Percentiles rank a stretch among this genome's conserved stretches.
phyloP scores from a whole-genome alignment of 805 yeast genomes.

The Myxozyma vanderwaltii region DNA sequence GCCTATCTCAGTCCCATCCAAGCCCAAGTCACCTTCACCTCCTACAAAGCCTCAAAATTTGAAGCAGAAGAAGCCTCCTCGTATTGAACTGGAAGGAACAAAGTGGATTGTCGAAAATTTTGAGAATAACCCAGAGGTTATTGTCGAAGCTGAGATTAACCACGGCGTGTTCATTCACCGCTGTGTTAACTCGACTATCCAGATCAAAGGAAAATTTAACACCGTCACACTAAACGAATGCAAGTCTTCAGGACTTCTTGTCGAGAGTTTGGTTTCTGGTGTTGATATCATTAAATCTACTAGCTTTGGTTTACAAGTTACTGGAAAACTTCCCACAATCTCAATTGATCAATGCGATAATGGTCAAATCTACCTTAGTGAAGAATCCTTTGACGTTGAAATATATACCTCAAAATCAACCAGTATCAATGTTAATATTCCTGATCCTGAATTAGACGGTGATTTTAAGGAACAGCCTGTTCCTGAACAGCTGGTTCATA shows the following conservation, averaged over 20 bases:
- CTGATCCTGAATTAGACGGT: slow-evolving; percentile 63
- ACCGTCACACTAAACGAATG: slow-evolving; percentile 81
- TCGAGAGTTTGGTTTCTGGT: slow-evolving; percentile 84
- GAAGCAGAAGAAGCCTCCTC: slow-evolving; percentile 53
- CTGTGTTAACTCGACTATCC: slow-evolving; percentile 71
- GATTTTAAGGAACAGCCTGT: slow-evolving; percentile 80
- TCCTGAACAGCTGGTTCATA: slow-evolving; percentile 90
- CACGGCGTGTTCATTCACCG: slow-evolving; percentile 89
- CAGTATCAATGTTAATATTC: slow-evolving; percentile 80
- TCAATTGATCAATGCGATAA: slow-evolving; percentile 87
- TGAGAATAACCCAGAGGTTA: slow-evolving; percentile 61
- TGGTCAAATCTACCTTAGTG: slow-evolving; percentile 76
- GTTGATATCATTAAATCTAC: slow-evolving; percentile 81
- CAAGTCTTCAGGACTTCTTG: slow-evolving; percentile 69
- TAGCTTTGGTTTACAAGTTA: slow-evolving; percentile 81
- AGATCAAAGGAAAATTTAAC: slow-evolving; percentile 87
- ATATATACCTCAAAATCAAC: slow-evolving; percentile 84
- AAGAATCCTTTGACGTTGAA: slow-evolving; percentile 71
- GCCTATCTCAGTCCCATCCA: slow-evolving; percentile 41
- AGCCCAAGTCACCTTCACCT: slow-evolving; percentile 52
- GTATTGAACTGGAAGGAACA: slow-evolving; percentile 76
- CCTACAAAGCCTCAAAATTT: slow-evolving; percentile 80
- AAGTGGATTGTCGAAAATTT: slow-evolving; percentile 88
- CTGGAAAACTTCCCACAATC: slow-evolving; percentile 80
- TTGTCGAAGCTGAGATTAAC: slow-evolving; percentile 78